Base-by-base conservation (phyloP, 2,329 filamentous ascomycete genomes). In the Talaromyces sp. region DNA sequence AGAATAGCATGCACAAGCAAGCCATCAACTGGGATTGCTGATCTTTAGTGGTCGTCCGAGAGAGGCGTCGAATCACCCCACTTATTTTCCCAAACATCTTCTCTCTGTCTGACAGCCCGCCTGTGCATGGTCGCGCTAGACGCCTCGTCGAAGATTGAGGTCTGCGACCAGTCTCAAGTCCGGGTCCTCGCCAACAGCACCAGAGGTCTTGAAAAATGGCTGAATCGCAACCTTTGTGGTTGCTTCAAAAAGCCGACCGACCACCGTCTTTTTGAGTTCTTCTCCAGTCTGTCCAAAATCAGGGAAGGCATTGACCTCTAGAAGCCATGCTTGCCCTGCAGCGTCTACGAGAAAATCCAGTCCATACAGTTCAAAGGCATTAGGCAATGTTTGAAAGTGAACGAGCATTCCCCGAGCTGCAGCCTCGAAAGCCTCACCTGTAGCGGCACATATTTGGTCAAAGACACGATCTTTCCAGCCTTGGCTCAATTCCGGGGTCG, bases 291-390 rank as follows among this genome's bases (percentile, higher is more conserved):
- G 93, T 70, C 84, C 87, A 71, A 97, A 97, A 77, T 99, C 94
- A 10, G 94, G 94, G 75, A 96, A 99, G 0, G 93, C 91, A 78
- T 99, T 99, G 32, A 96, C 85, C 78, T 99, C 94, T 60, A 99
- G 78, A 69, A 99, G 73, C 86, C 87, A 97, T 3, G 86, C 84
- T 3, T 69, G 80, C 0, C 85, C 87, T 9, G 72, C 68, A 0
- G 72, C 81, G 68, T 92, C 90, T 10, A 97, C 87, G 68, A 99
- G 74, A 71, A 94, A 99, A 72, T 99, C 94, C 48, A 97, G 75
- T 0, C 94, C 94, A 72, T 90, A 99, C 8, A 95, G 80, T 78
- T 99, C 94, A 71, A 97, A 97, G 0, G 88, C 90, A 72, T 95
- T 93, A 0, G 88, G 86, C 54, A 96, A 73, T 17, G 92, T 86